Percentiles rank a stretch among this genome's conserved stretches.
Evolutionary conservation across 768 basidiomycete genomes (phyloP).

Genomic region (Erythrobasidium yunnanense): DNA sequence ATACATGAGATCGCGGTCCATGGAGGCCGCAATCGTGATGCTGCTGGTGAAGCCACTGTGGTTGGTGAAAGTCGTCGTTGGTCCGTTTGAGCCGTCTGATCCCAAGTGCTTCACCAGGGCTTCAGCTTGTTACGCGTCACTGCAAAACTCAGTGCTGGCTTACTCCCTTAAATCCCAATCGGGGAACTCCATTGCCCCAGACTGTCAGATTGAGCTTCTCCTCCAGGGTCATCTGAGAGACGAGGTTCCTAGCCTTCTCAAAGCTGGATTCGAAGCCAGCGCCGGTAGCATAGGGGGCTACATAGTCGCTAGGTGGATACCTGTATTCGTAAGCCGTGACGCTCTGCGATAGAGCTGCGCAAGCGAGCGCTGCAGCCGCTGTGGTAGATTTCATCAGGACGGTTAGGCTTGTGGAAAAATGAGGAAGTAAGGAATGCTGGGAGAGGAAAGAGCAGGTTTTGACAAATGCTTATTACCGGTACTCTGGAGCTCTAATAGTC

Average conservation of each 20-base stretch:
- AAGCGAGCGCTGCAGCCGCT: no score
- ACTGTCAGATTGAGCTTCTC: conserved; percentile 55
- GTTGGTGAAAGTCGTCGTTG: conserved; percentile 41
- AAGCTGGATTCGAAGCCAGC: conserved; percentile 32
- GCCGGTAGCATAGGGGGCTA: neutral
- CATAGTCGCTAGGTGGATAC: neutral
- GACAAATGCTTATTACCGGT: no score
- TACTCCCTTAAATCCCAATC: neutral
- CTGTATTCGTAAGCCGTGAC: neutral
- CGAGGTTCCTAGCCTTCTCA: conserved; percentile 36
- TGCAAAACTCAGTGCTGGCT: conserved; percentile 41
- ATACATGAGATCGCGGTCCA: conserved; percentile 65
- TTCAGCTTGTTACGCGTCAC: no score
- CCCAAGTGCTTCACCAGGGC: conserved; percentile 39
- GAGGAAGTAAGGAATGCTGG: no score
- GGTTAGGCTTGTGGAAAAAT: no score
- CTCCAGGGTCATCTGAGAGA: conserved; percentile 49
- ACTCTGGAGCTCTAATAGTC: no score
- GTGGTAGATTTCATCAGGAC: no score
- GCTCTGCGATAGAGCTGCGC: no score
- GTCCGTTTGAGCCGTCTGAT: conserved; percentile 25
- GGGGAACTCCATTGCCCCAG: conserved; percentile 39
- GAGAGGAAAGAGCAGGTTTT: no score
- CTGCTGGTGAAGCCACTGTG: conserved; percentile 53
- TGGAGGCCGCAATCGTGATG: conserved; percentile 71